A percentile compares a stretch with the other conserved stretches of the same genome.
These are phyloP conservation scores for Colletotrichum eremochloae DNA, from an alignment of 2,329 filamentous ascomycete genomes.

Conservation along the genomic window DNA sequence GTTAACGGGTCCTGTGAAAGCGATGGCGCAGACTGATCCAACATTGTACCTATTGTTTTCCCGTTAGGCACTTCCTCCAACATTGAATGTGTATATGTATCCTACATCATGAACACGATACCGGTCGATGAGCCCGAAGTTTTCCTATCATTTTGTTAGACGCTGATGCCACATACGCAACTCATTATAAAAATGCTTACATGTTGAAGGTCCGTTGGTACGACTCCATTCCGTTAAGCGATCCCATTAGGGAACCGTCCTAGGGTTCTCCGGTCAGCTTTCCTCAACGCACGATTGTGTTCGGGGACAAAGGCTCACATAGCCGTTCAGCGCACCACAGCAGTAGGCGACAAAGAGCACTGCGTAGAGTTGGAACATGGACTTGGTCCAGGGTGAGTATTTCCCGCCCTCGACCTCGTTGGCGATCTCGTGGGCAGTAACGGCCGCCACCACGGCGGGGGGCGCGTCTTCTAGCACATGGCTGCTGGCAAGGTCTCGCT, in stretches of 20 bases:
- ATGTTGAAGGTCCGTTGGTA: conserved; percentile 43
- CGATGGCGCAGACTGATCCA: conserved; percentile 55
- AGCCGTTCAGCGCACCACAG: conserved; percentile 41
- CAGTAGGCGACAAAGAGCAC: conserved; percentile 43
- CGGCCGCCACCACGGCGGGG: conserved; percentile 22
- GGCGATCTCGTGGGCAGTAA: conserved; percentile 37
- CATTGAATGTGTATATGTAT: neutral
- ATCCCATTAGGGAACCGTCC: conserved; percentile 46
- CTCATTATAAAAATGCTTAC: neutral
- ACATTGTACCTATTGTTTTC: conserved; percentile 53
- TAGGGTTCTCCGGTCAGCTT: conserved; percentile 17
- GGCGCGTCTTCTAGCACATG: conserved; percentile 21
- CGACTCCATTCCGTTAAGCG: conserved; percentile 47
- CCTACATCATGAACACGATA: conserved; percentile 56
- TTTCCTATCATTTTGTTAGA: conserved; percentile 35
- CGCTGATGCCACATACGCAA: too few relatives aligned
- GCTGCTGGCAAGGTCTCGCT: conserved; percentile 13
- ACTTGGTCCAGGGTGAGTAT: conserved; percentile 43
- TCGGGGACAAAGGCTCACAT: neutral
- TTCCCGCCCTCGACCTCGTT: conserved; percentile 36
- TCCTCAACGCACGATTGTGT: too few relatives aligned
- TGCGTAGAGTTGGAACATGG: conserved; percentile 42
- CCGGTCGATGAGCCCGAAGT: conserved; percentile 37
- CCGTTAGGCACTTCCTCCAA: neutral
- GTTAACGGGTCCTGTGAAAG: conserved; percentile 51